Base-by-base conservation (phyloP, 768 basidiomycete species). In the Tricholoma flavovirens region DNA sequence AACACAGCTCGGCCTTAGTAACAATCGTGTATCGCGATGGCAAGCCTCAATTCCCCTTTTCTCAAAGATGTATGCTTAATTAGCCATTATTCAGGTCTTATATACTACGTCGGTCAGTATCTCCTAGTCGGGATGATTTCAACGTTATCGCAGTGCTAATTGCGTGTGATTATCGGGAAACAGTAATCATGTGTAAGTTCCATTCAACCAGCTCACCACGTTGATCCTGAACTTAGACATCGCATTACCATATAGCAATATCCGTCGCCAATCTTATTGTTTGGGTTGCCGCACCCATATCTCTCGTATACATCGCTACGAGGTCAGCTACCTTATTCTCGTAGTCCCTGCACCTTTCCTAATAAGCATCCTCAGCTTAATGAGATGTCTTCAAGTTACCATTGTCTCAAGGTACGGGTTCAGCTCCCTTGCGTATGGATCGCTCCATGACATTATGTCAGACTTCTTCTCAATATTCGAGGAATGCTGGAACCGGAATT, bases 41-140 rank as follows among this genome's bases (percentile, higher is more conserved):
- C 57, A 33, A 52, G 57, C 52, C 10, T 29, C 48, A 26, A n/a
- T 11, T n/a, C 17, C 17, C 43, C 17, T n/a, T 19, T 52, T 12
- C 26, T 21, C 22, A 22, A 36, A 14, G 26, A n/a, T 26, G 46
- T 26, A 40, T 24, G 6, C 22, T 46, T 24, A 54, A 30, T 17
- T 32, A 7, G 30, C 6, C 24, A 57, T 49, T 14, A 49, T 54
- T 11, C 56, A 61, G 67, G 67, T 32, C 33, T 68, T 24, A 55
- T 66, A 6, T 68, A 68, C 51, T 68, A 68, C 52, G 32, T 66
- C 46, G 65, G 67, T 68, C n/a, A 59, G 64, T 64, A 4, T 17
- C 30, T 43, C n/a, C n/a, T n/a, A n/a, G n/a, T n/a, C 48, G 15
- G 50, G 15, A 14, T 30, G 17, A 15, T 17, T 30, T 19, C 9